Percentiles rank a stretch among this genome's conserved stretches.
Conservation (phyloP, 2,329 filamentous ascomycete species). For the Alternaria gaisen region DNA sequence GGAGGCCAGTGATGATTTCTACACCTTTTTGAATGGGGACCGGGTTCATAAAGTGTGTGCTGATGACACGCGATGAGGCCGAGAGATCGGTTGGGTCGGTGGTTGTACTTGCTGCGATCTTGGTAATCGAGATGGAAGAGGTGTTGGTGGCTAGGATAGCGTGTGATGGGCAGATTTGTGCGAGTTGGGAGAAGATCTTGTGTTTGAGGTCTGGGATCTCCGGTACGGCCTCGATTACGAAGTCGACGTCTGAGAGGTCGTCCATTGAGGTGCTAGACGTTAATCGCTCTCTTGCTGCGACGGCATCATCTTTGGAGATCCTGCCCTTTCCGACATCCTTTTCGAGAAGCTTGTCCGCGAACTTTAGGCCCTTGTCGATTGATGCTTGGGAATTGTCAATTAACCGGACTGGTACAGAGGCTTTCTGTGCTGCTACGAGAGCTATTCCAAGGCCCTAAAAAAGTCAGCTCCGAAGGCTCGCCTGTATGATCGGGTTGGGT, state of each 20-base stretch:
- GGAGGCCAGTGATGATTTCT: slow-evolving; percentile 93
- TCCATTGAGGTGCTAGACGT: slow-evolving; percentile 76
- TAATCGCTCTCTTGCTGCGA: slow-evolving; percentile 75
- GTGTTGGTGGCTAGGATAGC: slow-evolving; percentile 97
- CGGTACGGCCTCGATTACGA: slow-evolving; percentile 96
- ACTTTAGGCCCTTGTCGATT: slow-evolving; percentile 86
- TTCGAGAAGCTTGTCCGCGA: slow-evolving; percentile 91
- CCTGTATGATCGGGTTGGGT: not conserved
- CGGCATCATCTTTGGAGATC: slow-evolving; percentile 82
- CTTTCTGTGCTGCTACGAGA: slow-evolving; percentile 87
- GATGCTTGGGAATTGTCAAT: slow-evolving; percentile 86
- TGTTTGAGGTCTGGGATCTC: slow-evolving; percentile 89
- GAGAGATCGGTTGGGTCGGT: slow-evolving; percentile 80
- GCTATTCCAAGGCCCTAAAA: slow-evolving; percentile 90
- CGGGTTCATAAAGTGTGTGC: slow-evolving; percentile 99
- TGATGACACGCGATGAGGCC: slow-evolving; percentile 86
- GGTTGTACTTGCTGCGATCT: slow-evolving; percentile 88
- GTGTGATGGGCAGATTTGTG: slow-evolving; percentile 81
- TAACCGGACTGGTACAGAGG: slow-evolving; percentile 82
- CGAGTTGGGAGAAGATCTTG: slow-evolving; percentile 84
- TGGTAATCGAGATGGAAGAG: slow-evolving; percentile 97
- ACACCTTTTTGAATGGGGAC: slow-evolving; percentile 97
- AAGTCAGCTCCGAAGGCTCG: slow-evolving; percentile 29
- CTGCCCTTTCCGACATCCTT: slow-evolving; percentile 92
- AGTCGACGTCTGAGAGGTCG: slow-evolving; percentile 83